Evolutionary conservation across 75 land plant genomes (phyloP).

Genomic region (Selaginella tamariscina): DNA sequence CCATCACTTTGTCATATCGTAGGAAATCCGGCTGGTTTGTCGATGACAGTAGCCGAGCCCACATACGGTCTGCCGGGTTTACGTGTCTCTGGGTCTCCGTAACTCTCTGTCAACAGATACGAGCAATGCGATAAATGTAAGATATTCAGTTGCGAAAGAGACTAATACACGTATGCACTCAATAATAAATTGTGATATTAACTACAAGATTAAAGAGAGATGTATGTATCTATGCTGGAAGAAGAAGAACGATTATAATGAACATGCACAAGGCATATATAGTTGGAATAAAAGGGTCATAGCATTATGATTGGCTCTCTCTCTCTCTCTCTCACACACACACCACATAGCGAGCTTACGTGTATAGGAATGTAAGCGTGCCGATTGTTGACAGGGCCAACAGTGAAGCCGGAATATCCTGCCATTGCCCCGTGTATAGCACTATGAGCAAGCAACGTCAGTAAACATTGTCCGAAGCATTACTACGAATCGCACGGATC

Average conservation of each 20-base stretch:
- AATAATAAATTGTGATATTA: no score
- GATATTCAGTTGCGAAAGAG: neutral
- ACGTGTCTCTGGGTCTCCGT: slow-evolving; percentile 56
- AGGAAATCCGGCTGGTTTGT: slow-evolving; percentile 81
- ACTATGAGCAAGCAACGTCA: slow-evolving; percentile 89
- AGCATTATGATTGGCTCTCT: no score
- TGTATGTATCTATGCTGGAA: no score
- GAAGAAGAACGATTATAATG: no score
- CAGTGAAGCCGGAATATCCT: slow-evolving; percentile 77
- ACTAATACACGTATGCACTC: neutral
- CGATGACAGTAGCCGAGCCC: slow-evolving; percentile 90
- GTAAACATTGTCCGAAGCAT: slow-evolving; percentile 90
- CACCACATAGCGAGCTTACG: slow-evolving; percentile 29
- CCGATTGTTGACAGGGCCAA: slow-evolving; percentile 75
- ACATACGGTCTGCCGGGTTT: slow-evolving; percentile 72
- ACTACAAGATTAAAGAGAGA: no score
- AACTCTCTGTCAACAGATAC: slow-evolving; percentile 42
- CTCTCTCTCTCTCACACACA: no score
- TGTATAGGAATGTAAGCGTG: slow-evolving; percentile 76
- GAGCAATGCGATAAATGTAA: no score
- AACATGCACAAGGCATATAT: no score
- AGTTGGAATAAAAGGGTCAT: no score
- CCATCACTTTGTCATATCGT: slow-evolving; percentile 20
- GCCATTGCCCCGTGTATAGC: slow-evolving; percentile 95
- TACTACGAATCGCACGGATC: slow-evolving; percentile 88